phyloP scores from a whole-genome alignment of 2,329 filamentous ascomycete species.

The Alternaria gaisen region DNA sequence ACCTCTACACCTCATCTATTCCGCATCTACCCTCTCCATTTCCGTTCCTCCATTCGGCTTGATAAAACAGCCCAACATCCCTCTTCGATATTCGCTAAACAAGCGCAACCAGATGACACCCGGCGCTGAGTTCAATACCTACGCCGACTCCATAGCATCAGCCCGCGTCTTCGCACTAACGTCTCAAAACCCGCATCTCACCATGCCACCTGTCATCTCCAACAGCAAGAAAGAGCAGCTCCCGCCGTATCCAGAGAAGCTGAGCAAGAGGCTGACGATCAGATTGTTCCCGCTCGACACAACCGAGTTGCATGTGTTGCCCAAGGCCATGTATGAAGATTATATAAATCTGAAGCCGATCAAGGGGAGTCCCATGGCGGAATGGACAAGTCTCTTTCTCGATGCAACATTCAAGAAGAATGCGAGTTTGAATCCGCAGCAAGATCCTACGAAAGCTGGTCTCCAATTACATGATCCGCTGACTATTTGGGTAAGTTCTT shows the following conservation, averaged over 20 bases:
- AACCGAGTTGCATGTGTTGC: slow-evolving; percentile 56
- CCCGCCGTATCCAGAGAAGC: slow-evolving; percentile 52
- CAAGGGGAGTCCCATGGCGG: slow-evolving; percentile 53
- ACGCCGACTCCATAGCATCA: slow-evolving; percentile 72
- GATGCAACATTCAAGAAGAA: slow-evolving; percentile 58
- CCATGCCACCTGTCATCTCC: slow-evolving; percentile 75
- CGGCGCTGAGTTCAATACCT: slow-evolving; percentile 93
- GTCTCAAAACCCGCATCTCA: slow-evolving; percentile 72
- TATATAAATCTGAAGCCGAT: slow-evolving; percentile 35
- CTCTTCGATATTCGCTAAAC: slow-evolving; percentile 43
- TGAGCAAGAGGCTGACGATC: slow-evolving; percentile 54
- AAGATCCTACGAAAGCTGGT: slow-evolving; percentile 47
- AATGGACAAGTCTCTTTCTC: slow-evolving; percentile 58
- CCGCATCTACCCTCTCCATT: slow-evolving; percentile 22
- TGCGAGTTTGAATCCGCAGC: slow-evolving; percentile 49
- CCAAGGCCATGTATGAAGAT: slow-evolving; percentile 50
- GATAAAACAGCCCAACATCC: slow-evolving; percentile 50
- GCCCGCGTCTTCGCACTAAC: slow-evolving; percentile 60
- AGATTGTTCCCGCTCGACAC: slow-evolving; percentile 61
- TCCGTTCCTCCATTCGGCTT: slow-evolving; percentile 49
- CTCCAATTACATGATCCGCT: slow-evolving; percentile 60
- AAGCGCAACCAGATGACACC: slow-evolving; percentile 67
- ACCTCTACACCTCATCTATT: slow-evolving; percentile 31
- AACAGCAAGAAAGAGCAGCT: slow-evolving; percentile 38
- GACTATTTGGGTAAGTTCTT: slow-evolving; percentile 36